Conservation (phyloP, 305 asterid genomes). For the Nicotiana rustica region DNA sequence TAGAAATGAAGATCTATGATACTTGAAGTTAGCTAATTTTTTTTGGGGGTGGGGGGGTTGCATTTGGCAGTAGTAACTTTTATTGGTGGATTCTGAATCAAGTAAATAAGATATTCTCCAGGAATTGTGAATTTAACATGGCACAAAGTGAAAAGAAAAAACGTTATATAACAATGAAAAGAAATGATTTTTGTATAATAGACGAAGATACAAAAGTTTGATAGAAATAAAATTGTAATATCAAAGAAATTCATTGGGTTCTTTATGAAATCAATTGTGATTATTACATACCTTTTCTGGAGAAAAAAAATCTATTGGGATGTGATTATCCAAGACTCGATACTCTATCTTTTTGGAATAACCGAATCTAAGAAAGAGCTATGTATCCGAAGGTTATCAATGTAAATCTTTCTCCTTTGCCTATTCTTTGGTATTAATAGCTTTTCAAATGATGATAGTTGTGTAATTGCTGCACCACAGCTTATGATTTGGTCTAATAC, state of each 20-base stretch:
- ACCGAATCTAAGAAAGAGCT: conserved; percentile 3
- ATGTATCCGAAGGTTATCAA: neutral
- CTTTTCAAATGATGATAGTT: neutral
- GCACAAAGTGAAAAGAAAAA: neutral
- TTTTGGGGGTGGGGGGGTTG: neutral
- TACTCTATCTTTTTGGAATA: neutral
- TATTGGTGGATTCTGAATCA: neutral
- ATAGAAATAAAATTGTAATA: neutral
- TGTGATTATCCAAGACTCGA: neutral
- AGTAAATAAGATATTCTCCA: conserved; percentile 6
- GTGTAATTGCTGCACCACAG: neutral
- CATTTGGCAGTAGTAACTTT: neutral
- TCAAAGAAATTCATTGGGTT: neutral
- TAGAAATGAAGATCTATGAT: neutral
- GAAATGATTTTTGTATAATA: neutral
- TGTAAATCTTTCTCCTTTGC: neutral
- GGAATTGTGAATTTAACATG: neutral
- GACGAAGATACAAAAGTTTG: neutral
- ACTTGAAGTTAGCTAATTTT: neutral
- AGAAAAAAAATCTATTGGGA: neutral
- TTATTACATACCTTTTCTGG: conserved; percentile 6
- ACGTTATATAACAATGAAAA: neutral
- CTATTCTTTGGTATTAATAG: neutral
- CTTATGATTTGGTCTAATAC: too few relatives aligned
- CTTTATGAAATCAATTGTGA: neutral